Base-by-base conservation (phyloP, 163 green algal species). In the Chlamydomonas reinhardtii region DNA sequence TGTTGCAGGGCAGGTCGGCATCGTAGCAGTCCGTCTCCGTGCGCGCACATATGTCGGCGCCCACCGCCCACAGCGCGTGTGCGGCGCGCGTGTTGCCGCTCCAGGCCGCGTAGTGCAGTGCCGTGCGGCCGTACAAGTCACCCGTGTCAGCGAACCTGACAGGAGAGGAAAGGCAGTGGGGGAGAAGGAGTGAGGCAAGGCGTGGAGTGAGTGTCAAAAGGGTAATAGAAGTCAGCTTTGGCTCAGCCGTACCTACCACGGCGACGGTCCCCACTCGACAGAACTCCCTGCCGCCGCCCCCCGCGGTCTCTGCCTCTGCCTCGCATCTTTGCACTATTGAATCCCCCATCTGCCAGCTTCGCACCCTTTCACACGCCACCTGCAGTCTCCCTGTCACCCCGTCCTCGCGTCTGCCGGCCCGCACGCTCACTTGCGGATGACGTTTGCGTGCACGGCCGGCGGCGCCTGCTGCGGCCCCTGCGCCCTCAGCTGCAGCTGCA, bases 81-180 rank as follows among this genome's bases (percentile, higher is more conserved):
- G 56, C 86, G 29, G 64, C 74, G 32, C 79, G 61, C 34, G 71
- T 25, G 43, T 88, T 75, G 52, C 86, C 86, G 5, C 68, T 74
- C 86, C 86, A 90, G 59, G 72, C 74, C 16, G 86, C 86, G 66
- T 85, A 90, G 66, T 90, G 86, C 74, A 88, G 78, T 12, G 84
- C 32, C 15, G 84, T 89, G 29, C 84, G 71, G 75, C 84, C 76
- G 71, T 89, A 89, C 69, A 54, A 32, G 69, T 89, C 84, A 0
- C 16, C 37, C 22, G 62, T 22, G 73, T 82, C 82, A 0, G 48
- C 73, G n/a, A 74, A 74, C 64, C 64, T 83, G 68, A 20, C 39
- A 0, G 29, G 64, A 12, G 2, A 29, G 1, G 64, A 37, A 35
- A 2, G 69, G 71, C 9, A n/a, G 11, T 2, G 35, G 37, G n/a